These are phyloP conservation scores for Epichloe aotearoae DNA, from an alignment of 2,329 filamentous ascomycete genomes.

Conservation along the genomic window DNA sequence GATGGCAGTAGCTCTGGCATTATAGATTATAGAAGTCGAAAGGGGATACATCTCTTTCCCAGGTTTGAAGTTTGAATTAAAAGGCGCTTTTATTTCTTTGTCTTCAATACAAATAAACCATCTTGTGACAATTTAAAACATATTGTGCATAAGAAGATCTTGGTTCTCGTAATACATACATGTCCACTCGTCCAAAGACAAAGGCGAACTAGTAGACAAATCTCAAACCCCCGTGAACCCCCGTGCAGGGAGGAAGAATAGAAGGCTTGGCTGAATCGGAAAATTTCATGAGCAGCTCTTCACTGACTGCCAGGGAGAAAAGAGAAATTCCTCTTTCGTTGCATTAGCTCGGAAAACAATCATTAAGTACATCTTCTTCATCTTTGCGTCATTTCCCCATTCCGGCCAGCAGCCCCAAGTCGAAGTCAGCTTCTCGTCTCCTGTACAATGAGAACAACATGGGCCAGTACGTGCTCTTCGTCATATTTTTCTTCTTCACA, in stretches of 20 bases:
- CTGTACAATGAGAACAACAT: neutral
- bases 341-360: slow-evolving; percentile 9
- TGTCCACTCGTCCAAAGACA: neutral
- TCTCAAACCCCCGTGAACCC: no score
- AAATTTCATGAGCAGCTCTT: slow-evolving; percentile 13
- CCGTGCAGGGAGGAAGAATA: no score
- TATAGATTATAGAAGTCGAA: no score
- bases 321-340: slow-evolving; percentile 16
- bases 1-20: neutral
- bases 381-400: neutral
- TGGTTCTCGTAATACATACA: slow-evolving; percentile 1
- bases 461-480: neutral
- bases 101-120: neutral
- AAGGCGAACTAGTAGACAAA: neutral
- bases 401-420: neutral
- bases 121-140: neutral
- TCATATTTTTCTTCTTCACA: neutral
- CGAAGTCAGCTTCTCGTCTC: neutral
- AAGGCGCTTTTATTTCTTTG: neutral
- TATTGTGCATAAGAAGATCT: slow-evolving; percentile 1
- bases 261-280: slow-evolving; percentile 17
- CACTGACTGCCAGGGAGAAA: slow-evolving; percentile 10
- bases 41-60: no score
- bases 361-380: neutral
- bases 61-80: no score